Evolutionary conservation across 2,329 filamentous ascomycete species (phyloP), one percentile per base, ranked within the genome.

Genomic region (Pseudogymnoascus sp.): DNA sequence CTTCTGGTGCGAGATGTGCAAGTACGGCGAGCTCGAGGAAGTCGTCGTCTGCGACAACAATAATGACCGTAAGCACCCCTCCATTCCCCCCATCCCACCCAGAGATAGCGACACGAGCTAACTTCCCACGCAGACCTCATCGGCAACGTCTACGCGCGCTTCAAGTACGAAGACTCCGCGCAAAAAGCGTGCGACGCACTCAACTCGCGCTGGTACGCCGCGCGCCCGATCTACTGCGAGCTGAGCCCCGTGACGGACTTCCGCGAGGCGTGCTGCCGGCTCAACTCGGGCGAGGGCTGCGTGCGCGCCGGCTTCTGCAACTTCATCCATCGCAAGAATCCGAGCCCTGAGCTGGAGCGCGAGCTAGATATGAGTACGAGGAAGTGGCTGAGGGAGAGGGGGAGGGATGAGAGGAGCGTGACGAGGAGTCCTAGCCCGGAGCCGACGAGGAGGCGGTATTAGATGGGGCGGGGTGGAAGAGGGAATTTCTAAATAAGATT

Each of bases 1-100:
- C 76, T 92, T 99, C 69, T 99, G 95, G 93, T 97, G 93, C 80
- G 95, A 99, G 84, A 91, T 99, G 81, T 97, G 95, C 88, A 92
- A 96, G 79, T 99, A 96, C 76, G 95, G 95, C 70, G 91, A 97
- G 79, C 83, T 97, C 37, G 95, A 99, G 79, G 95, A 99, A 80
- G 85, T 99, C 11, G 95, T 99, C 11, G 93, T 99, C 2, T 99
- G 95, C 79, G 95, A 99, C 80, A 99, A 99, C 78, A 97, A 97
- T 79, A 99, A 99, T 79, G 95, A 99, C 75, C 93, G 87, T 90
- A 76, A 71, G 87, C 84, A 16, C 19, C 61, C 29, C 35, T 10
- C 10, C 59, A 13, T 31, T 19, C 13, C 6, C 6, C n/a, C 7
- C n/a, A 16, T 40, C 29, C 35, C 24, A 37, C 50, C 44, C 1